Base-by-base conservation (phyloP, 2,329 filamentous ascomycete species). In the Apiospora malaysiana region DNA sequence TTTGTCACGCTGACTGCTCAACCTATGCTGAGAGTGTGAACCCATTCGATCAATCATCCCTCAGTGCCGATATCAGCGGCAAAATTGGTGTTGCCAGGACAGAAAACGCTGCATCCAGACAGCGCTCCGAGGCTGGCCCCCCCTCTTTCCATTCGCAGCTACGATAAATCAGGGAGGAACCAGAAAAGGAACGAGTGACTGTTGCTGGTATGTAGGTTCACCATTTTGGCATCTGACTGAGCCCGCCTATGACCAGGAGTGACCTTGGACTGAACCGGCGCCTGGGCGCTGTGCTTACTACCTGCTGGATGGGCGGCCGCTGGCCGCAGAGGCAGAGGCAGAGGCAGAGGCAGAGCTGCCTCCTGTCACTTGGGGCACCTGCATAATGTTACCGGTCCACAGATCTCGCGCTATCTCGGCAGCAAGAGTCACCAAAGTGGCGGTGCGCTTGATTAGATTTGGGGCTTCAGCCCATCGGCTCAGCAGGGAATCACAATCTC, bases 361-460 rank as follows among this genome's bases (percentile, higher is more conserved):
- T 45, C 42, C 56, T 63, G 56, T 63, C 32, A 40, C 32, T 63
- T 21, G 32, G 56, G 27, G 51, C 4, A 37, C 56, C 40, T 63
- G 56, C 56, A 63, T 63, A n/a, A 59, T 59, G 51, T n/a, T 37
- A 32, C 47, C 27, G 51, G 14, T 8, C 51, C 51, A 59, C 51
- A 59, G 27, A 63, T 63, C 32, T 40, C 32, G 32, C 56, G 56
- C 56, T 63, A 63, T 63, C 32, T 63, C 56, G 27, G 56, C 18
- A 21, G 32, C 1, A n/a, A 32, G 40, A 32, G 56, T 37, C 27
- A 63, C 18, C 40, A 63, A 59, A 40, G 56, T 40, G 56, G 56
- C 56, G 18, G 27, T 63, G 56, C 56, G 56, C 56, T 32, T 37
- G 18, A 21, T 40, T 37, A 37, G 32, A 21, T 40, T 63, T 40